Evolutionary conservation across 805 yeast species (phyloP).

Genomic region (Candida alai): DNA sequence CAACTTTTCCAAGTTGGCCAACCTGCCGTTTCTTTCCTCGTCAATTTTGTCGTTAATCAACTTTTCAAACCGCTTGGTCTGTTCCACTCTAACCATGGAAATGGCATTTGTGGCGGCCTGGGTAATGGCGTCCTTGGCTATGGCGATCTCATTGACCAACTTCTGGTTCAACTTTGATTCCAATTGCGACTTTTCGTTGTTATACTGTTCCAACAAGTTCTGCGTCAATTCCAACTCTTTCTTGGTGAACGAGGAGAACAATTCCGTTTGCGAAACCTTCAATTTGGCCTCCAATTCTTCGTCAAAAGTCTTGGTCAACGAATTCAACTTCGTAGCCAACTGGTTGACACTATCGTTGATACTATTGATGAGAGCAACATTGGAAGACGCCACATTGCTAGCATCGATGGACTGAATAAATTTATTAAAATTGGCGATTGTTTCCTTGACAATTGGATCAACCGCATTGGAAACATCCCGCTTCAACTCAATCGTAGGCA

Average conservation of each 20-base stretch:
- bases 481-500: constrained; percentile 31
- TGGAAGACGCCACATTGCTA: constrained; percentile 19
- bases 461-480: constrained; percentile 19
- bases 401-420: constrained; percentile 35
- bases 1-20: constrained; percentile 63
- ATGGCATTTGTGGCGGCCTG: constrained; percentile 74
- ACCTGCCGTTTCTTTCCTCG: constrained; percentile 66
- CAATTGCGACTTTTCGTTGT: constrained; percentile 55
- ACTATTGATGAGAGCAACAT: constrained; percentile 25
- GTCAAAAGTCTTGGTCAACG: constrained; percentile 32
- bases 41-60: constrained; percentile 29
- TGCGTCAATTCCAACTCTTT: constrained; percentile 57
- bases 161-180: constrained; percentile 56
- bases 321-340: constrained; percentile 29
- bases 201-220: constrained; percentile 57
- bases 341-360: constrained; percentile 30
- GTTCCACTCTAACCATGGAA: constrained; percentile 60
- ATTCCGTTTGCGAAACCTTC: constrained; percentile 36
- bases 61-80: constrained; percentile 49
- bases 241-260: constrained; percentile 36
- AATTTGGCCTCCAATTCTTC: constrained; percentile 32
- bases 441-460: constrained; percentile 31
- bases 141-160: constrained; percentile 60
- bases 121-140: constrained; percentile 59
- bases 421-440: constrained; percentile 37